Evolutionary conservation across 306 rosid species (phyloP).

Genomic region (Prinsepia uniflora): DNA sequence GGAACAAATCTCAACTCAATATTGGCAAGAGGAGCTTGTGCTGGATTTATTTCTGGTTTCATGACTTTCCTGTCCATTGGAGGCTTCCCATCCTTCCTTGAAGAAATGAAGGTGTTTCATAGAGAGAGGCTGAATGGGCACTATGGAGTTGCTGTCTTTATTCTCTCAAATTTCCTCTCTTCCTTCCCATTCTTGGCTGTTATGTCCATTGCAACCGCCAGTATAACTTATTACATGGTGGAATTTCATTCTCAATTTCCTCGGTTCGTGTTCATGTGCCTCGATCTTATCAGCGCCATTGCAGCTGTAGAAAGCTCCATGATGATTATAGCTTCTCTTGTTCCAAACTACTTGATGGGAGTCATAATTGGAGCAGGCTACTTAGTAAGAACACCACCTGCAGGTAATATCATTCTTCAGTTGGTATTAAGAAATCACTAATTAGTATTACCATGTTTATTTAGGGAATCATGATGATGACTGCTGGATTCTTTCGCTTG

Average conservation of each 20-base stretch:
- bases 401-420: background rate
- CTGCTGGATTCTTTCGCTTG: slow-evolving; percentile 69
- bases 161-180: slow-evolving; percentile 70
- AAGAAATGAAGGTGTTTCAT: slow-evolving; percentile 86
- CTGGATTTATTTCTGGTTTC: slow-evolving; percentile 78
- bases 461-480: slow-evolving; percentile 94
- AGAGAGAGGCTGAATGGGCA: slow-evolving; percentile 71
- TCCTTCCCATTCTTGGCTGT: slow-evolving; percentile 71
- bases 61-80: slow-evolving; percentile 96
- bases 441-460: background rate
- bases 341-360: slow-evolving; percentile 92
- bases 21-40: slow-evolving; percentile 83
- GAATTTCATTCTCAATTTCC: slow-evolving; percentile 56
- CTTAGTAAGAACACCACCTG: slow-evolving; percentile 40
- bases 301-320: slow-evolving; percentile 80
- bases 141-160: slow-evolving; percentile 67
- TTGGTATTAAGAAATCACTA: background rate
- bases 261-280: slow-evolving; percentile 41
- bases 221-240: slow-evolving; percentile 75
- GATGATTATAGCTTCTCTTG: slow-evolving; percentile 91
- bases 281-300: slow-evolving; percentile 59
- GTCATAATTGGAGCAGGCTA: slow-evolving; percentile 85
- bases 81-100: slow-evolving; percentile 94
- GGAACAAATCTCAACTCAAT: slow-evolving; percentile 62
- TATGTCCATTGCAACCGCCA: slow-evolving; percentile 65